Percentiles rank a stretch among this genome's conserved stretches.
Conservation (phyloP, 306 rosid species). For the Cercis canadensis region DNA sequence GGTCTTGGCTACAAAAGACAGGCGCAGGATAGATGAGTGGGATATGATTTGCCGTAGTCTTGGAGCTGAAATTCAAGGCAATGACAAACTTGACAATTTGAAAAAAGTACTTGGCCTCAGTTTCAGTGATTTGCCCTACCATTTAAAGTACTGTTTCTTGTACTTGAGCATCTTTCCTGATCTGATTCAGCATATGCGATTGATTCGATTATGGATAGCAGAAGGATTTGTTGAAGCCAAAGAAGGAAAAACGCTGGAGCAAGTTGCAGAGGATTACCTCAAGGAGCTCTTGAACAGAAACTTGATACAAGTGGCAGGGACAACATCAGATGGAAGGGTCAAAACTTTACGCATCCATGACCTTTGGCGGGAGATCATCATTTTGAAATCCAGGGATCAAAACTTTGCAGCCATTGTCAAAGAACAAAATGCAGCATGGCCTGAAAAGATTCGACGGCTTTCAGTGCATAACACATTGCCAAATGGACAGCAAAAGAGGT, state of each 20-base stretch:
- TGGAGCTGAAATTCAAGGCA: constrained; percentile 51
- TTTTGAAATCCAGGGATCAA: constrained; percentile 55
- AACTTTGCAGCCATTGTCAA: constrained; percentile 53
- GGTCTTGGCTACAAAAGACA: constrained; percentile 57
- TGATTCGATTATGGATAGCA: constrained; percentile 60
- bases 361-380: constrained; percentile 56
- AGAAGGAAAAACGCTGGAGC: constrained; percentile 57
- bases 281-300: constrained; percentile 59
- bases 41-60: constrained; percentile 39
- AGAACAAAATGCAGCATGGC: constrained; percentile 44
- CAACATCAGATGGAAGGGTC: constrained; percentile 48
- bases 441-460: constrained; percentile 59
- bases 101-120: constrained; percentile 51
- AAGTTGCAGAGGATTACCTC: constrained; percentile 53
- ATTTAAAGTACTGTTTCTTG: constrained; percentile 52
- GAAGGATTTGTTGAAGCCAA: constrained; percentile 52
- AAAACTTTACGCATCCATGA: constrained; percentile 55
- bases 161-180: constrained; percentile 55
- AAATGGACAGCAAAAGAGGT: constrained; percentile 46
- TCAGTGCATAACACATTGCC: constrained; percentile 45
- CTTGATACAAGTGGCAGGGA: constrained; percentile 49
- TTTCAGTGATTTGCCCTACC: constrained; percentile 52
- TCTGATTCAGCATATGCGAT: constrained; percentile 45
- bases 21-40: constrained; percentile 57
- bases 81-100: constrained; percentile 43